Percentiles rank a stretch among this genome's conserved stretches.
Evolutionary conservation across 2,329 filamentous ascomycete species (phyloP).

Genomic region (Xylariales sp.): DNA sequence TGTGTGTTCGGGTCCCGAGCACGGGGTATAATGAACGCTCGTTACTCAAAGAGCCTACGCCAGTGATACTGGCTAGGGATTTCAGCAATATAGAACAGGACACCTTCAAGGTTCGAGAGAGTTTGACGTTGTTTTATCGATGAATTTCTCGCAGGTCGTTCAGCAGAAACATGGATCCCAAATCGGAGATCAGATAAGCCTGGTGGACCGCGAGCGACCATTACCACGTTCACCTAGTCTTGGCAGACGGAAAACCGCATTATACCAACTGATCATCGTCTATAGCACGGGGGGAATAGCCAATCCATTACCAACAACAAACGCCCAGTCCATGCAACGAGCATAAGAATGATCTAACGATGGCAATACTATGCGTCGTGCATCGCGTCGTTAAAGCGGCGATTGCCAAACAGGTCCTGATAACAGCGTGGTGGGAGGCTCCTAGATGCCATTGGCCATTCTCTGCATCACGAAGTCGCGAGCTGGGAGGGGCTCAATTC

Average conservation of each 20-base stretch:
- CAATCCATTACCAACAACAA: not conserved
- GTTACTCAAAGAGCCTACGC: too few species aligned
- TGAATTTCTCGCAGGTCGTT: too few species aligned
- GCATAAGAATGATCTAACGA: not conserved
- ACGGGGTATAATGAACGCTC: too few species aligned
- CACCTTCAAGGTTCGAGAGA: too few species aligned
- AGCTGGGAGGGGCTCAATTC: not conserved
- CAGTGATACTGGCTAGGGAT: too few species aligned
- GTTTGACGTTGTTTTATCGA: too few species aligned
- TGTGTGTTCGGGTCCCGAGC: too few species aligned
- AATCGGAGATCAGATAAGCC: too few species aligned
- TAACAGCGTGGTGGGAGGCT: not conserved
- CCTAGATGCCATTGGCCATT: not conserved
- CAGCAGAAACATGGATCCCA: too few species aligned
- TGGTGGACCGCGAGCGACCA: not conserved
- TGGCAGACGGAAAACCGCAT: not conserved
- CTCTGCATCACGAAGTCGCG: not conserved
- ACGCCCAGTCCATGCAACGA: too few species aligned
- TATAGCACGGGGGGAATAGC: not conserved
- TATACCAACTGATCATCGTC: not conserved
- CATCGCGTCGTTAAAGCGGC: not conserved
- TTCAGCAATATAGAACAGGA: too few species aligned
- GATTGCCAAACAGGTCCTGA: not conserved
- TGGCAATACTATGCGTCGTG: not conserved
- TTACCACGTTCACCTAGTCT: not conserved